phyloP scores from a whole-genome alignment of 2,329 filamentous ascomycete species.

The Scytalidium lignicola region DNA sequence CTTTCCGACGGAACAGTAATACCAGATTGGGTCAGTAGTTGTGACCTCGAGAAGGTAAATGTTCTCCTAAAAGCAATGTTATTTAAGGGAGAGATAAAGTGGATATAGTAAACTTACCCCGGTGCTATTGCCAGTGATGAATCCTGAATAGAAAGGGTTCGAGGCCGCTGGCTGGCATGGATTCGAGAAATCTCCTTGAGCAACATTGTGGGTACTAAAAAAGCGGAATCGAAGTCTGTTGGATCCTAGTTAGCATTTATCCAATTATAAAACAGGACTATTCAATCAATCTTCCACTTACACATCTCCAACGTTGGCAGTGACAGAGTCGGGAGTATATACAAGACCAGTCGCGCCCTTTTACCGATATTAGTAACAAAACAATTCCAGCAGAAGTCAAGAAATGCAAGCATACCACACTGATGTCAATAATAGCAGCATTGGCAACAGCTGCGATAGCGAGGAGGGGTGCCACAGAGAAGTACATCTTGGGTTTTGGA shows the following conservation, averaged over 20 bases:
- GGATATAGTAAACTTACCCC: constrained; percentile 1
- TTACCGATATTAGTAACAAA: not conserved
- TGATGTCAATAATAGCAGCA: not conserved
- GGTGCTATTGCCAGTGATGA: not conserved
- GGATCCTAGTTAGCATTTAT: constrained; percentile 37
- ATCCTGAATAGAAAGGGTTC: constrained; percentile 1
- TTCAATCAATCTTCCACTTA: not conserved
- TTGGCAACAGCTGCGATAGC: not conserved
- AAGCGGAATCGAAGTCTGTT: constrained; percentile 29
- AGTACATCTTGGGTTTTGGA: not conserved
- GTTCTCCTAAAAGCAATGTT: constrained; percentile 8
- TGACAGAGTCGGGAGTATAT: constrained; percentile 15
- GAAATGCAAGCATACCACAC: not conserved
- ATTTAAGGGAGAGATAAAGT: not conserved
- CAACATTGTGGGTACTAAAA: constrained; percentile 47
- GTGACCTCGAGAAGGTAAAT: constrained; percentile 26
- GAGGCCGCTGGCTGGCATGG: constrained; percentile 24
- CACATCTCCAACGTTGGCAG: constrained; percentile 16
- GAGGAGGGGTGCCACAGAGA: not conserved
- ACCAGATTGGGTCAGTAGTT: constrained; percentile 35
- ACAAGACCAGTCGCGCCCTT: constrained; percentile 3
- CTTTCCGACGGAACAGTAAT: constrained; percentile 33
- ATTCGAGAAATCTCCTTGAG: constrained; percentile 24
- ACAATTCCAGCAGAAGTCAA: not conserved
- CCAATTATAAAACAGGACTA: not conserved